Evolutionary conservation across 768 basidiomycete species (phyloP), one percentile per base, ranked within the genome.

Genomic region (Auriscalpium orientale): DNA sequence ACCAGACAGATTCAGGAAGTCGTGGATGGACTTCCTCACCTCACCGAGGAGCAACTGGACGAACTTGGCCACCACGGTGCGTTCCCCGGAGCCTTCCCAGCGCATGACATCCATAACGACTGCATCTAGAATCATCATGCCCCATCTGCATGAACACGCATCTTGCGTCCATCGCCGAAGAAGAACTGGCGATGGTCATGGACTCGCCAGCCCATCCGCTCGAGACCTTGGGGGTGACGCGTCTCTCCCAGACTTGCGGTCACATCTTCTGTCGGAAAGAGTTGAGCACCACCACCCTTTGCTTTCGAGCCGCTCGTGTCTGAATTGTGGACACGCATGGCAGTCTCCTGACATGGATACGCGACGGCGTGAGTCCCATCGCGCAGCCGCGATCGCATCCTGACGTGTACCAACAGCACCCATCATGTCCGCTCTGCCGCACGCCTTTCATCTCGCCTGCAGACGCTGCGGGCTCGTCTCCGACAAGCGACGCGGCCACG

Each of bases 221-320:
- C n/a, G 84, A 89, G 58, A 77, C 82, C n/a, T 68, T 87, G 1
- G 90, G 90, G 3, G 81, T 91, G 20, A 88, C 87, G 20, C 79
- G 74, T 60, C 70, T 92, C 21, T 50, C 37, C 12, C 45, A 67
- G 46, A 68, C 67, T 1, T 76, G 74, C 57, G 66, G 69, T 4
- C 89, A 92, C 65, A 62, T 86, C n/a, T 91, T 91, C 64, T 91
- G 89, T 67, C 78, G 87, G 62, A 82, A 81, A 73, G 89, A 91
- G 89, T 91, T 74, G 66, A 70, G 71, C 71, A 66, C 64, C 44
- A 50, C 13, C 35, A 53, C 18, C 51, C 49, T 56, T 49, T 35
- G n/a, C 43, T 44, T 54, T 45, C 40, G 54, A 44, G 43, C 15
- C 55, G 40, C 43, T 10, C 20, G 38, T 28, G 36, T 16, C n/a